Evolutionary conservation across 1,284 basidiomycete species (phyloP).

Genomic region (Apiotrichum domesticum): DNA sequence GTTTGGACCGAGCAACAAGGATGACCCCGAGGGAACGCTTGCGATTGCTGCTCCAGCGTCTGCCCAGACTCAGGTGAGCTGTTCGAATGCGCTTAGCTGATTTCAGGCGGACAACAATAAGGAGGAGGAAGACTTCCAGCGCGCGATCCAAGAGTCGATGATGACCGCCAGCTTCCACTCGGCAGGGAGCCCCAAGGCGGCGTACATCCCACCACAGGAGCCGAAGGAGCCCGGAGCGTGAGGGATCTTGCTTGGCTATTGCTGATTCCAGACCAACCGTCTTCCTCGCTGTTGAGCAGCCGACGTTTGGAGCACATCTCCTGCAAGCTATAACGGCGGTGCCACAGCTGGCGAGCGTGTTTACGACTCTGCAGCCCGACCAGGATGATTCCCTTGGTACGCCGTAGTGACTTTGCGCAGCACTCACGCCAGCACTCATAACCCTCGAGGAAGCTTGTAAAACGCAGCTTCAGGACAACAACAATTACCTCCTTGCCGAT

Average conservation of each 20-base stretch:
- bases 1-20: slow-evolving; percentile 39
- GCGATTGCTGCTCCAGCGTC: slow-evolving; percentile 10
- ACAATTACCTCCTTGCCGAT: slow-evolving; percentile 7
- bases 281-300: slow-evolving; percentile 8
- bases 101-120: slow-evolving; percentile 15
- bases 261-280: slow-evolving; percentile 13
- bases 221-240: slow-evolving; percentile 27
- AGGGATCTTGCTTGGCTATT: slow-evolving; percentile 2
- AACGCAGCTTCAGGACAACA: not conserved
- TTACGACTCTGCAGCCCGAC: not conserved
- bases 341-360: slow-evolving; percentile 31
- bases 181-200: slow-evolving; percentile 7
- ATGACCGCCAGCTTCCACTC: slow-evolving; percentile 44
- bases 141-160: slow-evolving; percentile 40
- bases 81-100: not conserved
- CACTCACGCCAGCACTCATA: not conserved
- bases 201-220: slow-evolving; percentile 15
- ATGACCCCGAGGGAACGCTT: slow-evolving; percentile 30
- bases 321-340: slow-evolving; percentile 38
- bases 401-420: not conserved
- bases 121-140: slow-evolving; percentile 39
- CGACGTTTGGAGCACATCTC: slow-evolving; percentile 27
- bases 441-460: not conserved
- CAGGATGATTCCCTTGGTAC: not conserved
- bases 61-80: not conserved